phyloP scores from a whole-genome alignment of 768 basidiomycete species.

The Peribolospora baueri region DNA sequence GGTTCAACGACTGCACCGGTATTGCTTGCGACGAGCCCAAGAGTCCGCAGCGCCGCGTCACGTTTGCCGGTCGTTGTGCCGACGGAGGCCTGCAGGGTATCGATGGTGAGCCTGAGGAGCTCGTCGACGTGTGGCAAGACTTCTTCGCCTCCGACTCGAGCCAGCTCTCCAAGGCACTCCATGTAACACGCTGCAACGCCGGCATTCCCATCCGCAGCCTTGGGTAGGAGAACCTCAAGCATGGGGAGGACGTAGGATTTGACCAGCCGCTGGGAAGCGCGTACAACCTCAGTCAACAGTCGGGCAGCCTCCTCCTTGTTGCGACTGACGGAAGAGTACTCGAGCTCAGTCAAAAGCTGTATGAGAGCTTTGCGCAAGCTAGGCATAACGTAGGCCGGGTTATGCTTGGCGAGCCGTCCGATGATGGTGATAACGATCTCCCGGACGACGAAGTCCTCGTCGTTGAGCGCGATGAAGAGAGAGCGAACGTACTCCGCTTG shows the following conservation, averaged over 20 bases:
- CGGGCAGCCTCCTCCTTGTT: conserved; percentile 66
- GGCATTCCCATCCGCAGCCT: conserved; percentile 62
- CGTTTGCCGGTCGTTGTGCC: conserved; percentile 30
- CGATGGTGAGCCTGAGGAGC: conserved; percentile 71
- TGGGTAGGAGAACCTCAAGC: conserved; percentile 69
- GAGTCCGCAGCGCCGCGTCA: conserved; percentile 75
- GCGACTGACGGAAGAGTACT: conserved; percentile 48
- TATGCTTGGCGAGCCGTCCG: conserved; percentile 76
- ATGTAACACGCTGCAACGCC: conserved; percentile 78
- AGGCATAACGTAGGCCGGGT: conserved; percentile 97
- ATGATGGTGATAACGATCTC: conserved; percentile 74
- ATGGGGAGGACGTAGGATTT: conserved; percentile 89
- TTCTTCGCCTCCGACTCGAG: conserved; percentile 81
- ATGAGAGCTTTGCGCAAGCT: conserved; percentile 83
- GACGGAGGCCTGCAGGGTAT: conserved; percentile 52
- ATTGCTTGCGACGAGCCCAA: conserved; percentile 86
- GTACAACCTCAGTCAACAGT: conserved; percentile 64
- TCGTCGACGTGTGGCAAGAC: conserved; percentile 56
- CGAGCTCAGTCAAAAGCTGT: conserved; percentile 82
- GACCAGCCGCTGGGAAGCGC: conserved; percentile 76
- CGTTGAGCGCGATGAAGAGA: conserved; percentile 87
- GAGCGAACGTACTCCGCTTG: conserved; percentile 97
- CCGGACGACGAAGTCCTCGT: conserved; percentile 83
- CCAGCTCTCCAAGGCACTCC: conserved; percentile 79
- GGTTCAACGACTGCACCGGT: conserved; percentile 86